Evolutionary conservation across 2,329 filamentous ascomycete genomes (phyloP).

Genomic region (Neonectria punicea): DNA sequence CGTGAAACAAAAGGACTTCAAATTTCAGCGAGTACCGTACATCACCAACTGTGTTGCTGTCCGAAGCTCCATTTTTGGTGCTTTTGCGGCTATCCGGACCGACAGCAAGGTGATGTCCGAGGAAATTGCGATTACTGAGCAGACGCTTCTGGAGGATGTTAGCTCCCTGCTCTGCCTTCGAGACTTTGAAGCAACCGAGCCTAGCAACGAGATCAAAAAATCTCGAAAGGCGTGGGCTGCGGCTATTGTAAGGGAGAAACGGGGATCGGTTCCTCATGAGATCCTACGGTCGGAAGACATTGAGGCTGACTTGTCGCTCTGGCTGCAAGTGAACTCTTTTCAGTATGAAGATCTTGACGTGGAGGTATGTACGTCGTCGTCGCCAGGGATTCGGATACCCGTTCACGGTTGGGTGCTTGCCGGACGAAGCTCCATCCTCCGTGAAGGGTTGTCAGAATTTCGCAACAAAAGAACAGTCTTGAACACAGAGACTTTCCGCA

Average conservation of each 20-base stretch:
- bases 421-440: constrained; percentile 76
- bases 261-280: constrained; percentile 61
- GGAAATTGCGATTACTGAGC: constrained; percentile 72
- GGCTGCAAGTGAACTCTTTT: constrained; percentile 56
- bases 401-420: constrained; percentile 84
- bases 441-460: constrained; percentile 69
- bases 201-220: constrained; percentile 42
- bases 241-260: constrained; percentile 54
- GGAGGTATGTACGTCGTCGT: constrained; percentile 64
- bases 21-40: constrained; percentile 90
- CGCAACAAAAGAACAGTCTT: constrained; percentile 47
- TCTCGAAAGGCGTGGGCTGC: constrained; percentile 54
- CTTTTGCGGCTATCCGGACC: constrained; percentile 86
- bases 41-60: constrained; percentile 87
- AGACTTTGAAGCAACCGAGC: constrained; percentile 63
- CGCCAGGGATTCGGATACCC: constrained; percentile 78
- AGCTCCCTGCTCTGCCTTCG: constrained; percentile 74
- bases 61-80: constrained; percentile 87
- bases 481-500: constrained; percentile 43
- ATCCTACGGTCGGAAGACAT: constrained; percentile 72
- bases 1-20: constrained; percentile 85
- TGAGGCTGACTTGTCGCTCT: constrained; percentile 68
- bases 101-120: constrained; percentile 85
- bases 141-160: constrained; percentile 79
- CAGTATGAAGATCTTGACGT: constrained; percentile 56